Percentiles rank a stretch among this genome's conserved stretches.
Conservation (phyloP, 352 stramenopile genomes). For the Pythium coloratum region DNA sequence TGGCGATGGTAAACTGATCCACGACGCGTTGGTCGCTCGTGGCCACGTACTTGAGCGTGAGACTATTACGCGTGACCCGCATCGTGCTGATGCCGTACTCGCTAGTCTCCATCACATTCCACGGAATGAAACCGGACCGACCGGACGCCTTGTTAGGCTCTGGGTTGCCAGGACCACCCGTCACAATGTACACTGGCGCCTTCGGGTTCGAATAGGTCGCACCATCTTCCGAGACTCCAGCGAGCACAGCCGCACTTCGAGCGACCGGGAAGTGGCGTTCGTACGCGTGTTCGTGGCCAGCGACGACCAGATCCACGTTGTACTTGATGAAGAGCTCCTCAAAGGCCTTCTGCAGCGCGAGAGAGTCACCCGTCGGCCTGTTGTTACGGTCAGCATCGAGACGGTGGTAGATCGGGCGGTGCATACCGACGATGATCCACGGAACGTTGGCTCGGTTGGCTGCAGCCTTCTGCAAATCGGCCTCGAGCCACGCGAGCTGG, state of each 20-base stretch:
- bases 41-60: constrained; percentile 39
- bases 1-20: constrained; percentile 49
- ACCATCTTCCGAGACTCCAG: constrained; percentile 21
- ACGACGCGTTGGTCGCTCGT: constrained; percentile 23
- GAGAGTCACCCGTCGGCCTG: constrained; percentile 17
- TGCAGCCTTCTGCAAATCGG: constrained; percentile 44
- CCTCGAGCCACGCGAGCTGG: constrained; percentile 54
- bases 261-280: constrained; percentile 20
- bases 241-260: constrained; percentile 16
- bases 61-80: constrained; percentile 28
- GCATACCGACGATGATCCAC: constrained; percentile 57
- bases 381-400: not conserved
- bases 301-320: constrained; percentile 39
- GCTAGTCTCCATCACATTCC: constrained; percentile 36
- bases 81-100: constrained; percentile 46
- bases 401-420: constrained; percentile 28
- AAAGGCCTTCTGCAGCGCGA: constrained; percentile 40
- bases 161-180: not conserved
- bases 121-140: constrained; percentile 30
- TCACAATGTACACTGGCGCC: constrained; percentile 29
- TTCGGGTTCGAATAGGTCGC: constrained; percentile 25
- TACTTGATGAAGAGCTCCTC: constrained; percentile 55
- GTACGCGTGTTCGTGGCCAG: constrained; percentile 42
- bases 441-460: constrained; percentile 45
- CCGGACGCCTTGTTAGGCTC: constrained; percentile 13